Conservation (phyloP, 192 early-diverging fungal genomes). For the Bifiguratus adelaidae region DNA sequence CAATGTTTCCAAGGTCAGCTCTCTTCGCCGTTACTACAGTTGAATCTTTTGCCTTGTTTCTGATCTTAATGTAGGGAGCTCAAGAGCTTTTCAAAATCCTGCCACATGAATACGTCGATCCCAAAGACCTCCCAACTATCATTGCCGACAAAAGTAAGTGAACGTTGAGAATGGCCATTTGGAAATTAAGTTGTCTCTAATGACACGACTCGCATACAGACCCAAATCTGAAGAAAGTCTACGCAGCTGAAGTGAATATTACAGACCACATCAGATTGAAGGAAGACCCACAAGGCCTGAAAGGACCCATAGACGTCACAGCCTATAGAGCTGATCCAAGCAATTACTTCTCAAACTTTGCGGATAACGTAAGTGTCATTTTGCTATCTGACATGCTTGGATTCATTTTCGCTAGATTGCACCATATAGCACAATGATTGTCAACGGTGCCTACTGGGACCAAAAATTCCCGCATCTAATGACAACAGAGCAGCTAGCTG, state of each 20-base stretch:
- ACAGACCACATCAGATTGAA: slow-evolving; percentile 78
- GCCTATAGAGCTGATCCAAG: slow-evolving; percentile 77
- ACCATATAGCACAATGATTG: slow-evolving; percentile 78
- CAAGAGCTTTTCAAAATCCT: slow-evolving; percentile 83
- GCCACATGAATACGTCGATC: slow-evolving; percentile 82
- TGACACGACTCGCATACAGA: slow-evolving; percentile 16
- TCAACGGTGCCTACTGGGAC: slow-evolving; percentile 97
- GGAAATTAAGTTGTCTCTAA: neutral
- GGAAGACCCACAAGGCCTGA: too few species aligned
- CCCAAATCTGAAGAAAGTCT: slow-evolving; percentile 61
- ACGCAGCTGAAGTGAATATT: slow-evolving; percentile 67
- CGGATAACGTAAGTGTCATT: too few species aligned
- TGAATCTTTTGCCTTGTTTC: neutral
- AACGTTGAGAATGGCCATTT: neutral
- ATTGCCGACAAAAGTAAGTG: slow-evolving; percentile 43
- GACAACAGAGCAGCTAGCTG: slow-evolving; percentile 70
- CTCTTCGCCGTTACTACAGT: neutral
- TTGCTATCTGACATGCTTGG: too few species aligned
- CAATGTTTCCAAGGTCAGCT: slow-evolving; percentile 66
- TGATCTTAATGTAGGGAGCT: slow-evolving; percentile 48
- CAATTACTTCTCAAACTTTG: slow-evolving; percentile 66
- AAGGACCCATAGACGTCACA: too few species aligned
- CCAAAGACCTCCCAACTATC: slow-evolving; percentile 50
- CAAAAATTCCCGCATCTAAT: slow-evolving; percentile 74
- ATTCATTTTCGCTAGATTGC: slow-evolving; percentile 69